Evolutionary conservation across 2,329 filamentous ascomycete genomes (phyloP).

Genomic region (Ilyonectria mors-panacis): DNA sequence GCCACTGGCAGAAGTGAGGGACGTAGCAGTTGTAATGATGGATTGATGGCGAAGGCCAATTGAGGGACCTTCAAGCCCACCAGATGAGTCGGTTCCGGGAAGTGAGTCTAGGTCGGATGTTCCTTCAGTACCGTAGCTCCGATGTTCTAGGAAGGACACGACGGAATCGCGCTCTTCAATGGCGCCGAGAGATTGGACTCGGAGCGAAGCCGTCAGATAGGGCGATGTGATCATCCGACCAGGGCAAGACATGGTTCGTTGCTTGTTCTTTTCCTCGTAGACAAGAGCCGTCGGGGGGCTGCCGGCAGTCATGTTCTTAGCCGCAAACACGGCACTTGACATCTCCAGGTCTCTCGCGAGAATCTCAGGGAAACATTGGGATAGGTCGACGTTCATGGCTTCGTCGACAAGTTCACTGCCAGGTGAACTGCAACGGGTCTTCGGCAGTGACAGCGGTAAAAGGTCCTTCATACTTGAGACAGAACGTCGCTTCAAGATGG

Average conservation of each 20-base stretch:
- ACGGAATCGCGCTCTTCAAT: constrained; percentile 56
- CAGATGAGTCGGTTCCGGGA: constrained; percentile 51
- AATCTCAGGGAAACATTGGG: constrained; percentile 68
- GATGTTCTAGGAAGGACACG: constrained; percentile 53
- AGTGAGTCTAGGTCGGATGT: constrained; percentile 54
- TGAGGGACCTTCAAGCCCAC: constrained; percentile 52
- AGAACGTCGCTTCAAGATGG: constrained; percentile 50
- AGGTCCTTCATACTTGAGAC: constrained; percentile 58
- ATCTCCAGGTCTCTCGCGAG: constrained; percentile 68
- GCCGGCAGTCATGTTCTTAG: constrained; percentile 68
- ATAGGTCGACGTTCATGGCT: constrained; percentile 49
- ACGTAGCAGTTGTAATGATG: constrained; percentile 55
- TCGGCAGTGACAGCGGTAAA: constrained; percentile 55
- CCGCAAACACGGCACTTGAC: constrained; percentile 63
- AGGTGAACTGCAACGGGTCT: constrained; percentile 44
- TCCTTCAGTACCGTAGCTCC: constrained; percentile 39
- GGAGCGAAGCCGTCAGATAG: constrained; percentile 49
- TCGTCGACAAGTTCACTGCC: constrained; percentile 43
- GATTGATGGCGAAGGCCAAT: constrained; percentile 54
- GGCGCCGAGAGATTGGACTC: constrained; percentile 51
- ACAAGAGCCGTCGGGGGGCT: constrained; percentile 58
- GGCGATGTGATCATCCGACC: constrained; percentile 45
- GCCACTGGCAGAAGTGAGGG: constrained; percentile 51
- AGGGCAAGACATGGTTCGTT: constrained; percentile 33
- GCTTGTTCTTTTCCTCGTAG: constrained; percentile 44